These are phyloP conservation scores for Dichomitus squalens DNA, from an alignment of 1,284 basidiomycete species.

Conservation along the genomic window DNA sequence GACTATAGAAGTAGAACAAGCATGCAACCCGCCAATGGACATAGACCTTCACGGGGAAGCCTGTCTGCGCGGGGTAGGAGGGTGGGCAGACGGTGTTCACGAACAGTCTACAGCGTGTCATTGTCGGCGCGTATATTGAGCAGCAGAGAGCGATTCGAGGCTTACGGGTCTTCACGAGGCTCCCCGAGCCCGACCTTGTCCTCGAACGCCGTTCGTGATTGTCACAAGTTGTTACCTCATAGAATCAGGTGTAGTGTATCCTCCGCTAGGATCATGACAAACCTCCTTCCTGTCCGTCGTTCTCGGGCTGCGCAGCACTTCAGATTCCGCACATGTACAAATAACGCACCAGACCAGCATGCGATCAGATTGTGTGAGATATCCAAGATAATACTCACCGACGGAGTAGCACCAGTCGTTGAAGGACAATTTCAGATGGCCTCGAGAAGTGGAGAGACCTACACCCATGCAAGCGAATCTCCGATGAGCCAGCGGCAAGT, in stretches of 20 bases:
- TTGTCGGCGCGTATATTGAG: background rate
- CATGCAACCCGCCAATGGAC: conserved; percentile 68
- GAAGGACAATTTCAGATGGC: too few relatives aligned
- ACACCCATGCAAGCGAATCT: too few relatives aligned
- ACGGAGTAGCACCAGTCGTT: too few relatives aligned
- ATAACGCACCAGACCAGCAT: background rate
- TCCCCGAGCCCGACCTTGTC: conserved; percentile 66
- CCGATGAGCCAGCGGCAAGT: too few relatives aligned
- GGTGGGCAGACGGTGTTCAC: conserved; percentile 72
- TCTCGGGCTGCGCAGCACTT: conserved; percentile 64
- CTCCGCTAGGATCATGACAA: background rate
- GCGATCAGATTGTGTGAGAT: too few relatives aligned
- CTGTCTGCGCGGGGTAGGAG: conserved; percentile 45
- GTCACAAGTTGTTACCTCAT: background rate
- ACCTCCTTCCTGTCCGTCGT: conserved; percentile 65
- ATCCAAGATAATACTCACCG: conserved; percentile 42
- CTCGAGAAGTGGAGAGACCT: too few relatives aligned
- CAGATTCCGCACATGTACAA: background rate
- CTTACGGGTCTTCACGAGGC: conserved; percentile 72
- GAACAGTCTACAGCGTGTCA: conserved; percentile 50
- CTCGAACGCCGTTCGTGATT: conserved; percentile 44
- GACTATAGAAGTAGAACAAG: too few relatives aligned
- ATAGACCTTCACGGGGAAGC: conserved; percentile 72
- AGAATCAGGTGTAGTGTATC: background rate
- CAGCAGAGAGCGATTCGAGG: background rate